A percentile compares a stretch with the other conserved stretches of the same genome.
phyloP scores from a whole-genome alignment of 768 basidiomycete species.

The Neoboletus brunneissimus region DNA sequence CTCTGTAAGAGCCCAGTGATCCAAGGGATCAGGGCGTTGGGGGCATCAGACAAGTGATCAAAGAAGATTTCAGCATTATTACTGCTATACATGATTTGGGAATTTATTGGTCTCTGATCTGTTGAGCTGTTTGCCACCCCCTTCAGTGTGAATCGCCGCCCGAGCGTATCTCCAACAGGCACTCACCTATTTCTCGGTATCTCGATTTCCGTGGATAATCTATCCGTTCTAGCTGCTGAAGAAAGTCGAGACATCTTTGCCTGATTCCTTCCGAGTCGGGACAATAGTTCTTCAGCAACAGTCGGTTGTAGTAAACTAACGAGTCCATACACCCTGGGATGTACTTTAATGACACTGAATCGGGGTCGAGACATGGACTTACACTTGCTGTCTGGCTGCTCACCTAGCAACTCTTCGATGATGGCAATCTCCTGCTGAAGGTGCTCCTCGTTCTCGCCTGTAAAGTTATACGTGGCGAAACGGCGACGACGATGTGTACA shows the following conservation, averaged over 20 bases:
- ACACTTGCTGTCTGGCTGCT: conserved; percentile 95
- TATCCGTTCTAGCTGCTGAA: conserved; percentile 53
- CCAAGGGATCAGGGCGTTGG: not conserved
- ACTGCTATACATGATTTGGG: not conserved
- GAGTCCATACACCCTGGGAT: conserved; percentile 90
- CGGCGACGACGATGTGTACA: conserved; percentile 14
- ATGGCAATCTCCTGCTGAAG: conserved; percentile 72
- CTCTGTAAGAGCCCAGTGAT: no score
- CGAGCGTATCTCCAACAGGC: not conserved
- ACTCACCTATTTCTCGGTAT: conserved; percentile 66
- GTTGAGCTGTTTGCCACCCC: conserved; percentile 19
- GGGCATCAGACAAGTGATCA: not conserved
- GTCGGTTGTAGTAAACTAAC: conserved; percentile 74
- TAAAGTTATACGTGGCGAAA: not conserved
- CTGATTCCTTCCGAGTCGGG: conserved; percentile 37
- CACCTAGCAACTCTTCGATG: conserved; percentile 80
- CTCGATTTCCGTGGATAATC: conserved; percentile 66
- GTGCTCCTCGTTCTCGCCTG: conserved; percentile 57
- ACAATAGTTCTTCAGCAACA: conserved; percentile 55
- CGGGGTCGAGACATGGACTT: conserved; percentile 22
- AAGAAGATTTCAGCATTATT: not conserved
- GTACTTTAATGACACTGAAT: not conserved
- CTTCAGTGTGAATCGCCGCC: not conserved
- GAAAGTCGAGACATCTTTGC: conserved; percentile 48
- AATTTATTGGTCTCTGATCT: conserved; percentile 9